Conservation (phyloP, 2,329 filamentous ascomycete genomes). For the Curvularia spicifera region DNA sequence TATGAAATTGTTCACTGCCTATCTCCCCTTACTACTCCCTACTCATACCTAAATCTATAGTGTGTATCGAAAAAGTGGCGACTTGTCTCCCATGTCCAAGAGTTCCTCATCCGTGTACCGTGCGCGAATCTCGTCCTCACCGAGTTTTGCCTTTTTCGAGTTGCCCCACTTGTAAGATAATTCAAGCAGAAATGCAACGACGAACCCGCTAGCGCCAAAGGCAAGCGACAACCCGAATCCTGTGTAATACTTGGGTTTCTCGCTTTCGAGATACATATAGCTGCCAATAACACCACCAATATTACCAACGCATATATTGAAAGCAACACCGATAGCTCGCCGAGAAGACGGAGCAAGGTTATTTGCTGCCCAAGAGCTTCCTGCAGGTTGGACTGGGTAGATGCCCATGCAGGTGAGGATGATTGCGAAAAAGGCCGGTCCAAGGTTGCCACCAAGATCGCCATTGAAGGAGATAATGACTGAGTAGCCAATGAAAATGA, state of each 20-base stretch:
- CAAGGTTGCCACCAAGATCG: slow-evolving; percentile 51
- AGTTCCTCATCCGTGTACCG: slow-evolving; percentile 49
- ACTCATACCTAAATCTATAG: slow-evolving; percentile 4
- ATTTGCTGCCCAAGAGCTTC: slow-evolving; percentile 41
- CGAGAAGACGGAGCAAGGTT: slow-evolving; percentile 40
- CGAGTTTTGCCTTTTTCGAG: slow-evolving; percentile 39
- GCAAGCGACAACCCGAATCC: slow-evolving; percentile 46
- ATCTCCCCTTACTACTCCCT: not conserved
- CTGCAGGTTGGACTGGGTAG: slow-evolving; percentile 43
- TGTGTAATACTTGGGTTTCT: slow-evolving; percentile 47
- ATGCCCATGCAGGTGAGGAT: slow-evolving; percentile 53
- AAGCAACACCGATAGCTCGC: slow-evolving; percentile 41
- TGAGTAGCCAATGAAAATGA: slow-evolving; percentile 38
- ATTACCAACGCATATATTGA: slow-evolving; percentile 40
- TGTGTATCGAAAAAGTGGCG: slow-evolving; percentile 50
- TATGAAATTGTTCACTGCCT: too few species aligned
- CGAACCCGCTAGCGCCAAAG: slow-evolving; percentile 17
- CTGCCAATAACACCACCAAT: slow-evolving; percentile 42
- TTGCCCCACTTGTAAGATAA: slow-evolving; percentile 13
- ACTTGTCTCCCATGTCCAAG: slow-evolving; percentile 49
- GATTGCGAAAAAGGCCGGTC: slow-evolving; percentile 54
- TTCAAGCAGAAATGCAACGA: slow-evolving; percentile 35
- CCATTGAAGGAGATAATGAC: slow-evolving; percentile 51
- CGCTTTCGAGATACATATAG: slow-evolving; percentile 47
- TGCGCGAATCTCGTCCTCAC: slow-evolving; percentile 45